A percentile compares a stretch with the other conserved stretches of the same genome.
Evolutionary conservation across 352 stramenopile genomes (phyloP).

Genomic region (Pythium utonaiense): DNA sequence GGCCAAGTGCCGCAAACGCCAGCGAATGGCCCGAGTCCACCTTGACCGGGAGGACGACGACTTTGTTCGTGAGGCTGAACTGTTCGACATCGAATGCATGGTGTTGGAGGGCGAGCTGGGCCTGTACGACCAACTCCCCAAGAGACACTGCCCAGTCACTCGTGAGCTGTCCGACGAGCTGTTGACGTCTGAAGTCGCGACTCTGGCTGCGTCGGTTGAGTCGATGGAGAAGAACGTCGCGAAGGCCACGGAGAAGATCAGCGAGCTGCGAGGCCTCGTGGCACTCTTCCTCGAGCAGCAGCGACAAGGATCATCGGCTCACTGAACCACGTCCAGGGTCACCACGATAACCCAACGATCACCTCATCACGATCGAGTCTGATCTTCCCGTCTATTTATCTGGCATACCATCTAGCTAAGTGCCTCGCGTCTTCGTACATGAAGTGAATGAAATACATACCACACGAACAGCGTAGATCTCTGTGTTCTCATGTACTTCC

Average conservation of each 20-base stretch:
- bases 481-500: too few species aligned
- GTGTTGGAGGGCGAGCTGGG: conserved; percentile 2
- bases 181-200: conserved; percentile 36
- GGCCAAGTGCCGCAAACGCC: conserved; percentile 25
- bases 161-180: conserved; percentile 3
- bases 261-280: conserved; percentile 44
- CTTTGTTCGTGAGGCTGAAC: background rate
- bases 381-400: background rate
- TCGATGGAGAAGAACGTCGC: conserved; percentile 36
- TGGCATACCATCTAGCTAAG: background rate
- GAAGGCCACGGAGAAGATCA: conserved; percentile 37
- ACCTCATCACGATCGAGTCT: background rate
- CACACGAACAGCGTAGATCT: too few species aligned
- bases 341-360: background rate
- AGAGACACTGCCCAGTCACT: conserved; percentile 32
- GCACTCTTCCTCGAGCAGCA: conserved; percentile 31
- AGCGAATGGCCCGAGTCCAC: background rate
- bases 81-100: background rate
- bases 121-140: conserved; percentile 9
- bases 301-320: background rate
- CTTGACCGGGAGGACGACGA: background rate
- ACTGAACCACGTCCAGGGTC: too few species aligned
- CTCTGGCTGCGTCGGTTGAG: conserved; percentile 29
- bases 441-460: too few species aligned
- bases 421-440: too few species aligned